Evolutionary conservation across 2,329 filamentous ascomycete species (phyloP), one percentile per base, ranked within the genome.

Genomic region (Fusarium austroafricanum): DNA sequence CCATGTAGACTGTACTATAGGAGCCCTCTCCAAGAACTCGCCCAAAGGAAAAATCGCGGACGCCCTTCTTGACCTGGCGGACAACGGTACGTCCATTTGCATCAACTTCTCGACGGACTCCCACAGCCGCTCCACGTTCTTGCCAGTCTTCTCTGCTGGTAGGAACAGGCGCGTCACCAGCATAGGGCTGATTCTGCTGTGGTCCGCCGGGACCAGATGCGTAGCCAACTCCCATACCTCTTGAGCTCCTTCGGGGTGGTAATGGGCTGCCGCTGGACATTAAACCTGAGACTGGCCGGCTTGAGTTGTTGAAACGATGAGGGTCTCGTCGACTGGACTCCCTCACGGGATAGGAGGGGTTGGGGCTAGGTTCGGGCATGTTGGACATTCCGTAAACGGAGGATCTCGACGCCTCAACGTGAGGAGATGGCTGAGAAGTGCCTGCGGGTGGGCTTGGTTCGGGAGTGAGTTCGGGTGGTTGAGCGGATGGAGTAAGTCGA

Each of bases 41-140:
- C 23, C 94, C 94, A 80, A 99, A 99, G 37, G 90, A 91, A 79
- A 99, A 99, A 81, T 99, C 96, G 70, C 96, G 92, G 43, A 99
- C 96, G 3, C 96, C 96, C 78, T 99, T 99, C 79, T 98, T 98
- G 54, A 98, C 90, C 61, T 92, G 90, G 65, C 93, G 90, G 65
- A 93, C 86, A 10, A 97, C 86, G 5, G 92, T 89, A 70, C 93
- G 92, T 20, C 96, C 96, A 70, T 90, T 92, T 29, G 92, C 88
- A 78, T 98, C 96, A 26, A 94, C 86, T 76, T 97, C 94, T 76
- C 93, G 90, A 59, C 92, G 88, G 52, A 94, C 86, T 18, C 90
- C 90, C 28, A 96, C 89, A 2, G 95, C 94, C n/a, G 96, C 95
- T 42, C 96, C 96, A 63, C 91, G 90, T 40, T 99, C 95, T 79